These are phyloP conservation scores for Termitomyces sp. DNA, from an alignment of 768 basidiomycete genomes.

Conservation along the genomic window DNA sequence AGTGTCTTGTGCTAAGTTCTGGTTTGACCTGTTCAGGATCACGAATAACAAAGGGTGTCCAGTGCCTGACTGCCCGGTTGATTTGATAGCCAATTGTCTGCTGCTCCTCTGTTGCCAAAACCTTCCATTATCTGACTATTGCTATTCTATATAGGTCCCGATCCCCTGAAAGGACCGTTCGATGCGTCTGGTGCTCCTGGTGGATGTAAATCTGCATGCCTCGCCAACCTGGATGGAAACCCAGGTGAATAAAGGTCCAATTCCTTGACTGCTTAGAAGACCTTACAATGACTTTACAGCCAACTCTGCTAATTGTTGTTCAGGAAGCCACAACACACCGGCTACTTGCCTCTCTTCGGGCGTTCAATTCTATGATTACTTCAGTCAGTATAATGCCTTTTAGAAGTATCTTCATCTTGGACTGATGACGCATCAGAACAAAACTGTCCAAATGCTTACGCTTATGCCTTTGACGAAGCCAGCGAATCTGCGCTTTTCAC, in stretches of 20 bases:
- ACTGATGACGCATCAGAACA: neutral
- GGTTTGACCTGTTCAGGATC: constrained; percentile 26
- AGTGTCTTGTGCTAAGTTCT: no score
- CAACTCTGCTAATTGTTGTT: constrained; percentile 37
- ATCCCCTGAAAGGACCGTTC: constrained; percentile 43
- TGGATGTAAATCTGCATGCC: constrained; percentile 55
- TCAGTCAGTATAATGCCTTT: constrained; percentile 13
- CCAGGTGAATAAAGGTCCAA: constrained; percentile 11
- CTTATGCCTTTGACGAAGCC: neutral
- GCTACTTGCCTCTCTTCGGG: constrained; percentile 36
- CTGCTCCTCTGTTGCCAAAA: neutral
- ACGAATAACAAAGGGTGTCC: constrained; percentile 47
- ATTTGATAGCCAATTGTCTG: constrained; percentile 50
- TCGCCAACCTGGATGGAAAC: constrained; percentile 31
- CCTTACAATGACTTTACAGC: constrained; percentile 12
- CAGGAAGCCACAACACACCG: constrained; percentile 29
- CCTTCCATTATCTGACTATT: neutral
- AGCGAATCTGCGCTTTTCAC: neutral
- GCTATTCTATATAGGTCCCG: constrained; percentile 31
- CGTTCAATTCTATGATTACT: constrained; percentile 24
- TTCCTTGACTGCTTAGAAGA: neutral
- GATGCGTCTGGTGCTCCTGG: constrained; percentile 44
- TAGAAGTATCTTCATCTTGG: neutral
- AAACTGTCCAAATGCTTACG: neutral
- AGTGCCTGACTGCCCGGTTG: constrained; percentile 48